These are phyloP conservation scores for Aspergillus mulundensis DNA, from an alignment of 495 filamentous ascomycete genomes.

Conservation along the genomic window DNA sequence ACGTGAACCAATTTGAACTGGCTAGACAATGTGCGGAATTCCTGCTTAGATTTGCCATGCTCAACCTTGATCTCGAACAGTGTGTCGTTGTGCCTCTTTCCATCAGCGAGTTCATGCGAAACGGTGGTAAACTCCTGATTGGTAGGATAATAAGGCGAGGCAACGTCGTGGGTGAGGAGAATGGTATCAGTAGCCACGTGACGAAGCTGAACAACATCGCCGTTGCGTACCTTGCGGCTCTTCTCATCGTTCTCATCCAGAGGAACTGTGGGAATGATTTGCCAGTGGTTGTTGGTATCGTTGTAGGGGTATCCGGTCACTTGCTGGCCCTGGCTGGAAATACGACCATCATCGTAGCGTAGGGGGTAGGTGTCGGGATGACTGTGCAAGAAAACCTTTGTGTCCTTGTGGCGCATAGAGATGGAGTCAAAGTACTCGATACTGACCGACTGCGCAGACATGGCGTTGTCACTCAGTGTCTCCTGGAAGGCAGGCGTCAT, in stretches of 20 bases:
- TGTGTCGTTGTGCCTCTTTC: slow-evolving; percentile 81
- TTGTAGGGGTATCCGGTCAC: slow-evolving; percentile 98
- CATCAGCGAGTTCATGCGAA: slow-evolving; percentile 63
- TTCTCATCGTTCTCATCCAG: slow-evolving; percentile 46
- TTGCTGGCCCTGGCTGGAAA: slow-evolving; percentile 96
- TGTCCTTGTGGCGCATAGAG: slow-evolving; percentile 91
- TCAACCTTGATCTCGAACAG: slow-evolving; percentile 92
- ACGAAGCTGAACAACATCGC: slow-evolving; percentile 82
- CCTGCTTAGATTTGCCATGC: slow-evolving; percentile 72
- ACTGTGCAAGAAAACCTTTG: slow-evolving; percentile 92
- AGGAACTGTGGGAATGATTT: slow-evolving; percentile 68
- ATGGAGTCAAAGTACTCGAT: slow-evolving; percentile 90
- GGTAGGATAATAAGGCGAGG: slow-evolving; percentile 94
- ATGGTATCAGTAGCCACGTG: slow-evolving; percentile 84
- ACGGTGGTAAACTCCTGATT: slow-evolving; percentile 98
- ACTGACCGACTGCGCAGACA: slow-evolving; percentile 77
- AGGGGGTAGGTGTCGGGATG: slow-evolving; percentile 86
- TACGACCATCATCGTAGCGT: slow-evolving; percentile 93
- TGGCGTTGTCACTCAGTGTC: slow-evolving; percentile 87
- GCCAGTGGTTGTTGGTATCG: slow-evolving; percentile 98
- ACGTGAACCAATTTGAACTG: slow-evolving; percentile 94
- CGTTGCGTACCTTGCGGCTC: slow-evolving; percentile 69
- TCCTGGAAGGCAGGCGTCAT: slow-evolving; percentile 98
- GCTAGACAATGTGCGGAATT: slow-evolving; percentile 83
- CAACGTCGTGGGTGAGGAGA: slow-evolving; percentile 93